A percentile compares a stretch with the other conserved stretches of the same genome.
Conservation (phyloP, 805 yeast species). For the Cyberlindnera veronae region DNA sequence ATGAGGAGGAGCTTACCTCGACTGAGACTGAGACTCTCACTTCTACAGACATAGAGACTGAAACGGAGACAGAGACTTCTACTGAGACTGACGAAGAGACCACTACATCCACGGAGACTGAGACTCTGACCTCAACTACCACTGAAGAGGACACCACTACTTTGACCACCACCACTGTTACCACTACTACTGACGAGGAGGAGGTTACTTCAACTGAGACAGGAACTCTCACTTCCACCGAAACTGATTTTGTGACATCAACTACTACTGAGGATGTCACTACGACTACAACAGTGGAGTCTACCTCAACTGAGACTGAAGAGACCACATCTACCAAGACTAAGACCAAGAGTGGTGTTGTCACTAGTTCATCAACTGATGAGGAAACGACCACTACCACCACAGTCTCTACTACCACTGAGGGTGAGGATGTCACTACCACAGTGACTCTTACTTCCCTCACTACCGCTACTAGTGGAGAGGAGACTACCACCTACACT, state of each 20-base stretch:
- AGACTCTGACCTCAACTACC: background rate
- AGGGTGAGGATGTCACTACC: no score
- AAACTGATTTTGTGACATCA: background rate
- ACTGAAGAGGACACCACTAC: background rate
- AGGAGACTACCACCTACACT: background rate
- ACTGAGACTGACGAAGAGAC: background rate
- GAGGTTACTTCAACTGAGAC: conserved; percentile 1
- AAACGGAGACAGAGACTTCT: background rate
- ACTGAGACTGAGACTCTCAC: conserved; percentile 3
- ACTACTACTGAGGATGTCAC: conserved; percentile 7
- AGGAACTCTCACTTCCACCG: background rate
- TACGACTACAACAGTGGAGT: no score
- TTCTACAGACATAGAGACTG: conserved; percentile 2
- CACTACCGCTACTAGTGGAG: background rate
- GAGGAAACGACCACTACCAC: no score
- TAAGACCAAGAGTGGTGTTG: background rate
- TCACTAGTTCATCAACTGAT: conserved; percentile 4
- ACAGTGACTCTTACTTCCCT: background rate
- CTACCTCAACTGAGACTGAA: background rate
- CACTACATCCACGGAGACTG: background rate
- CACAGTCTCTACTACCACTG: background rate
- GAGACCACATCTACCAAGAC: background rate
- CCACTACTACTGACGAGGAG: background rate
- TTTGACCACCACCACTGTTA: background rate
- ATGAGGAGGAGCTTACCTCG: background rate